Evolutionary conservation across 805 yeast species (phyloP).

Genomic region (Naumovozyma castellii): DNA sequence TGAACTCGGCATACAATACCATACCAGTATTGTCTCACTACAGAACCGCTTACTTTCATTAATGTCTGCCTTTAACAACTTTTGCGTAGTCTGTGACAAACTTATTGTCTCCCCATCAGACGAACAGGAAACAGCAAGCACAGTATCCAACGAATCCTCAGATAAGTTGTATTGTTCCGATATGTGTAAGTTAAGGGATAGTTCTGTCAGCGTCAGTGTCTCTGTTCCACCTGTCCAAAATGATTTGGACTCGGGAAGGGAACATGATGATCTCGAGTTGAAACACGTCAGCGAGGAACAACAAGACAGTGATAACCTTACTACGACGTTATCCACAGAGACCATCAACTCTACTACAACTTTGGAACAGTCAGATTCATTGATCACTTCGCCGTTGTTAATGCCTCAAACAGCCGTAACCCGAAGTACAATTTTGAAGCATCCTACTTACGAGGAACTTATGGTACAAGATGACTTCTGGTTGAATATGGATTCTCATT

Average conservation of each 20-base stretch:
- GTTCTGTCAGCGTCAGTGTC: neutral
- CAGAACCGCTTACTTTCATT: too few relatives aligned
- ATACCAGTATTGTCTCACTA: too few relatives aligned
- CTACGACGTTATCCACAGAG: too few relatives aligned
- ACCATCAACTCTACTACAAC: neutral
- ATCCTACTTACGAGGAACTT: neutral
- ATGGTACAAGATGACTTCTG: neutral
- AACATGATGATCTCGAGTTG: too few relatives aligned
- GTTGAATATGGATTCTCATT: neutral
- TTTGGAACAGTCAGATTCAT: constrained; percentile 6
- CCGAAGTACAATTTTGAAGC: too few relatives aligned
- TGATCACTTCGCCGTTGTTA: constrained; percentile 18
- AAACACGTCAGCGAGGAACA: too few relatives aligned
- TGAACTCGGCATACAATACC: too few relatives aligned
- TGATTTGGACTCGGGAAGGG: too few relatives aligned
- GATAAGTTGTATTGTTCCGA: constrained; percentile 22
- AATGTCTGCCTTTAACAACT: constrained; percentile 39
- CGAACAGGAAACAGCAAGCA: neutral
- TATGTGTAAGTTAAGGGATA: constrained; percentile 15
- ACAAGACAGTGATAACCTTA: too few relatives aligned
- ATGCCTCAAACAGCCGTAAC: constrained; percentile 14
- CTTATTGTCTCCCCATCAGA: constrained; percentile 10
- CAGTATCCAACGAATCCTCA: constrained; percentile 1
- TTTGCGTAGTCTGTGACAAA: constrained; percentile 47
- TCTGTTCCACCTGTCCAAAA: neutral